A percentile compares a stretch with the other conserved stretches of the same genome.
phyloP scores from a whole-genome alignment of 495 filamentous ascomycete species.

The Darksidea phi region DNA sequence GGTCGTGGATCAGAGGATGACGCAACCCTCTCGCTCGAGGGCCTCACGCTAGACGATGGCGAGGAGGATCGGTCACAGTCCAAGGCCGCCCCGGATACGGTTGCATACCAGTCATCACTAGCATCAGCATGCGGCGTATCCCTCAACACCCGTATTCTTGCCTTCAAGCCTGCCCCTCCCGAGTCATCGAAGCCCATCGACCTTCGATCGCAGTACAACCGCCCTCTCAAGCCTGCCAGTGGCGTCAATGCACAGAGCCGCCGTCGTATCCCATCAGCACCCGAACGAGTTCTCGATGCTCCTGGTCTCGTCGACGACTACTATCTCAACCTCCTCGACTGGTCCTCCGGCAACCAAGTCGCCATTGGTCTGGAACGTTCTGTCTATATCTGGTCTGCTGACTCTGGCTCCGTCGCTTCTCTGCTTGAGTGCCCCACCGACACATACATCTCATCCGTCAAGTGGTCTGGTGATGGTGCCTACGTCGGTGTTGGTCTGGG shows the following conservation, averaged over 20 bases:
- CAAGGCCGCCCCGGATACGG: slow-evolving; percentile 77
- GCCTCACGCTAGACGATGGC: slow-evolving; percentile 66
- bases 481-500: slow-evolving; percentile 95
- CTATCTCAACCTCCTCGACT: slow-evolving; percentile 97
- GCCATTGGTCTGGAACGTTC: slow-evolving; percentile 95
- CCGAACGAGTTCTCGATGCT: slow-evolving; percentile 95
- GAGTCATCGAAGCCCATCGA: slow-evolving; percentile 98
- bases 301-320: slow-evolving; percentile 96
- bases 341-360: slow-evolving; percentile 96
- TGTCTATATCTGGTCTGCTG: slow-evolving; percentile 99
- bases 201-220: slow-evolving; percentile 95
- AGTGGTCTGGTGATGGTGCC: slow-evolving; percentile 96
- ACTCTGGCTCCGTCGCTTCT: slow-evolving; percentile 80
- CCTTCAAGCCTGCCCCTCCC: slow-evolving; percentile 95
- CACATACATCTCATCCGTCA: slow-evolving; percentile 96
- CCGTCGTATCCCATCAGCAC: slow-evolving; percentile 86
- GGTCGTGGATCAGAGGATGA: slow-evolving; percentile 69
- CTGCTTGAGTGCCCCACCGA: slow-evolving; percentile 83
- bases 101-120: slow-evolving; percentile 89
- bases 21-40: slow-evolving; percentile 72
- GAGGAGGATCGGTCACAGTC: slow-evolving; percentile 59
- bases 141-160: slow-evolving; percentile 92
- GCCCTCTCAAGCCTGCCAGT: slow-evolving; percentile 78
- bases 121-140: slow-evolving; percentile 90
- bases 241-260: slow-evolving; percentile 76